Conservation (phyloP, 352 stramenopile species). For the Phytophthora sp. region DNA sequence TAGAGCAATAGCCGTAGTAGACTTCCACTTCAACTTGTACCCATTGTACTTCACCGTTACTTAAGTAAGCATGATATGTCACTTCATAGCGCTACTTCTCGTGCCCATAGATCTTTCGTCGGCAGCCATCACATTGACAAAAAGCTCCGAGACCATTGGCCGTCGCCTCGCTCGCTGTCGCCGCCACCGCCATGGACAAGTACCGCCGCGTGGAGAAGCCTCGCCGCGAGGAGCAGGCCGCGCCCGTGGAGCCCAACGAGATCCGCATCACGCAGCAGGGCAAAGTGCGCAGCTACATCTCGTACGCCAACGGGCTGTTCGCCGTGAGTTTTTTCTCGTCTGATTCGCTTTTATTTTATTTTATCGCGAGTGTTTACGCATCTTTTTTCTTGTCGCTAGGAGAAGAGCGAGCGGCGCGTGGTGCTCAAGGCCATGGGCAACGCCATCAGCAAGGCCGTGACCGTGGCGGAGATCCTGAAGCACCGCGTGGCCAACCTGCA, state of each 20-base stretch:
- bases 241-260: slow-evolving; percentile 65
- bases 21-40: slow-evolving; percentile 8
- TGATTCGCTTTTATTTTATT: background rate
- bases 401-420: slow-evolving; percentile 66
- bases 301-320: slow-evolving; percentile 79
- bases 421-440: slow-evolving; percentile 86
- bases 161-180: background rate
- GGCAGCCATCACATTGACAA: slow-evolving; percentile 29
- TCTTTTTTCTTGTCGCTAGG: slow-evolving; percentile 38
- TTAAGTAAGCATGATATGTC: background rate
- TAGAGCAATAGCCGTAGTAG: background rate
- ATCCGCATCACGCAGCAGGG: slow-evolving; percentile 86
- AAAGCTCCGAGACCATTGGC: background rate
- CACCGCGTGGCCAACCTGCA: slow-evolving; percentile 74
- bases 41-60: slow-evolving; percentile 15
- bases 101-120: slow-evolving; percentile 42
- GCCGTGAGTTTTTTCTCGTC: slow-evolving; percentile 38
- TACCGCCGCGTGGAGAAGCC: slow-evolving; percentile 81
- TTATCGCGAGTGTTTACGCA: background rate
- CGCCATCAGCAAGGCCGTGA: slow-evolving; percentile 87
- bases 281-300: slow-evolving; percentile 84
- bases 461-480: slow-evolving; percentile 85
- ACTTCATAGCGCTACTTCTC: slow-evolving; percentile 41
- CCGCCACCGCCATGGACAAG: slow-evolving; percentile 68
- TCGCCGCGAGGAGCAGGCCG: slow-evolving; percentile 49